Conservation (phyloP, 2,329 filamentous ascomycete genomes). For the Pleomassaria siparia region DNA sequence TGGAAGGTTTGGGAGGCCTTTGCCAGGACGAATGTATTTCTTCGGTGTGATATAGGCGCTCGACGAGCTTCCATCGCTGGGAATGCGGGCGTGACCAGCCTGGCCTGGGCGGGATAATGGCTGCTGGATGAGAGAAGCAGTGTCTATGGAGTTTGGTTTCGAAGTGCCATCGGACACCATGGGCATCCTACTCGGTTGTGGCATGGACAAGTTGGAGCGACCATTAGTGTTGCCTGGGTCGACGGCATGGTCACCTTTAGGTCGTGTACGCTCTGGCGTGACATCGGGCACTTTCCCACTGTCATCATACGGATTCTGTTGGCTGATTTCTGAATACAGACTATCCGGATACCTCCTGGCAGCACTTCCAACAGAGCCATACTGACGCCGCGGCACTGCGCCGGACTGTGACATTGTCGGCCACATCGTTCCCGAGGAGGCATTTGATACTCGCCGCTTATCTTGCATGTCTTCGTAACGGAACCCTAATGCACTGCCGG, state of each 20-base stretch:
- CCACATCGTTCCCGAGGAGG: background rate
- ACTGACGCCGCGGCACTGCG: background rate
- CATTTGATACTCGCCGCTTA: background rate
- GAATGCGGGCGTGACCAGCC: too few species aligned
- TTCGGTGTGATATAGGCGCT: too few species aligned
- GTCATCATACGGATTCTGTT: constrained; percentile 19
- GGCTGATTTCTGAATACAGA: constrained; percentile 13
- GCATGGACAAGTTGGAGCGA: background rate
- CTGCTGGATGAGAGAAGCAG: too few species aligned
- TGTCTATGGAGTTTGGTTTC: too few species aligned
- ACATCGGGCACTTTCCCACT: background rate
- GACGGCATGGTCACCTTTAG: background rate
- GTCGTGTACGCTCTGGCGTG: background rate
- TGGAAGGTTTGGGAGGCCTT: background rate
- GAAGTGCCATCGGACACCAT: background rate
- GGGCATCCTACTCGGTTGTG: background rate
- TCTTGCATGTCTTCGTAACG: too few species aligned
- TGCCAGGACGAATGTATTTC: background rate
- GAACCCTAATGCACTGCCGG: background rate
- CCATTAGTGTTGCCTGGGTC: background rate
- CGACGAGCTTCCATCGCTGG: too few species aligned
- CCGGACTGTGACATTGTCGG: background rate
- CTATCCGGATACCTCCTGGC: constrained; percentile 10
- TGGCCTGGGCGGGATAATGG: background rate
- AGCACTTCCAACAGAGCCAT: background rate